A percentile compares a stretch with the other conserved stretches of the same genome.
Evolutionary conservation across 2,329 filamentous ascomycete species (phyloP).

Genomic region (Phaeoacremonium minimum): DNA sequence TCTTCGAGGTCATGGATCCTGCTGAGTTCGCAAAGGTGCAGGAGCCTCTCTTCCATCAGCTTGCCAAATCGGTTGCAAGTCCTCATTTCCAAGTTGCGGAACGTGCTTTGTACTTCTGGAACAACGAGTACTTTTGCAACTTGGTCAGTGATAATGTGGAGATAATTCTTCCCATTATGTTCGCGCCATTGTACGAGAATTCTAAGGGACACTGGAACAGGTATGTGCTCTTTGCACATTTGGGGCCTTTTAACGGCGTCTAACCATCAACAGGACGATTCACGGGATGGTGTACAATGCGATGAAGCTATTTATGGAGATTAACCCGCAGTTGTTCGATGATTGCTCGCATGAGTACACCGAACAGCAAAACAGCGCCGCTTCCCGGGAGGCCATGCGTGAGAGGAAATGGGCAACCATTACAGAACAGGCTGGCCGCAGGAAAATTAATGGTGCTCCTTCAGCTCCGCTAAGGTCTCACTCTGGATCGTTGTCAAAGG

Average conservation of each 20-base stretch:
- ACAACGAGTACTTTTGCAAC: constrained; percentile 99
- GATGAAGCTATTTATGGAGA: constrained; percentile 99
- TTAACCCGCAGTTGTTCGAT: constrained; percentile 96
- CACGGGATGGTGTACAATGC: constrained; percentile 99
- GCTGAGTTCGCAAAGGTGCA: constrained; percentile 98
- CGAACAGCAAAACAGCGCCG: constrained; percentile 88
- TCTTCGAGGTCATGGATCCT: constrained; percentile 99
- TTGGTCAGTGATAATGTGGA: constrained; percentile 98
- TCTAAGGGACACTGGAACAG: constrained; percentile 99
- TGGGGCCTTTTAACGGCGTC: constrained; percentile 9
- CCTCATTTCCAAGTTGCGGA: constrained; percentile 99
- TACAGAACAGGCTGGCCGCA: constrained; percentile 71
- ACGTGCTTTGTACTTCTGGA: constrained; percentile 98
- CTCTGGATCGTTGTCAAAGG: constrained; percentile 38
- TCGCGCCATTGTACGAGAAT: constrained; percentile 95
- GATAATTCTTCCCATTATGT: constrained; percentile 98
- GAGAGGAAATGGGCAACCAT: constrained; percentile 88
- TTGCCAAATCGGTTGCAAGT: constrained; percentile 96
- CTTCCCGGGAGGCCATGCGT: constrained; percentile 75
- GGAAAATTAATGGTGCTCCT: constrained; percentile 39
- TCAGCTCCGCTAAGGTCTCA: constrained; percentile 29
- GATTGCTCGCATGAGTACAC: constrained; percentile 98
- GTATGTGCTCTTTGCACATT: constrained; percentile 44
- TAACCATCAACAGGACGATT: constrained; percentile 68
- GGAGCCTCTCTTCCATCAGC: constrained; percentile 92